A percentile compares a stretch with the other conserved stretches of the same genome.
Conservation (phyloP, 148 eudicot species). For the Persicaria tinctoria region DNA sequence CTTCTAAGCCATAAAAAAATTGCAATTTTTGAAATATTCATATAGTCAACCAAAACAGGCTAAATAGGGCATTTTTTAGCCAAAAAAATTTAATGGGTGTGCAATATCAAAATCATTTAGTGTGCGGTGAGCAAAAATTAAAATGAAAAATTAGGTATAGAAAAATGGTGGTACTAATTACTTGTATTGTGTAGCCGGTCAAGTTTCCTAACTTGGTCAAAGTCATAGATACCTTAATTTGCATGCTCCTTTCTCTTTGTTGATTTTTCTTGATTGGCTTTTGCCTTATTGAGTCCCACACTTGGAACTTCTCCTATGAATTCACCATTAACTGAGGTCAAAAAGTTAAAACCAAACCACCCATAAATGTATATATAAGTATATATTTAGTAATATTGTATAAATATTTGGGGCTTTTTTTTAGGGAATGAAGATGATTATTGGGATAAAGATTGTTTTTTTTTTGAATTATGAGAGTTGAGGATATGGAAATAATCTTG, state of each 20-base stretch:
- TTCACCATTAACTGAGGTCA: neutral
- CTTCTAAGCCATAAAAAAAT: neutral
- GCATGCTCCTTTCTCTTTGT: neutral
- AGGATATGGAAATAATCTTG: too few species aligned
- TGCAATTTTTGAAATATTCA: neutral
- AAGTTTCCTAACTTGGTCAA: neutral
- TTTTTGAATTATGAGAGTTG: too few species aligned
- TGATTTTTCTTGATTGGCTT: neutral
- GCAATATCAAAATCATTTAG: neutral
- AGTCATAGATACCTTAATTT: neutral
- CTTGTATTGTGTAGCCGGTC: neutral
- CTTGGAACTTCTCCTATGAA: neutral
- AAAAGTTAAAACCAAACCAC: neutral
- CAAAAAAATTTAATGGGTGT: neutral
- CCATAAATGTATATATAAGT: neutral
- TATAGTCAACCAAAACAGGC: conserved; percentile 3
- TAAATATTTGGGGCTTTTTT: too few species aligned
- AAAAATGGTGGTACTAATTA: neutral
- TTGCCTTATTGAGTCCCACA: neutral
- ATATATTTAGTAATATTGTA: too few species aligned
- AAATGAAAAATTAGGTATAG: neutral
- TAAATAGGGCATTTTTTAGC: neutral
- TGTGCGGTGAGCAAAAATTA: neutral
- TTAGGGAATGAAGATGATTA: too few species aligned
- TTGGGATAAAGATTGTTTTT: too few species aligned